Conservation (phyloP, 495 filamentous ascomycete species). For the Penicillium alfredii region DNA sequence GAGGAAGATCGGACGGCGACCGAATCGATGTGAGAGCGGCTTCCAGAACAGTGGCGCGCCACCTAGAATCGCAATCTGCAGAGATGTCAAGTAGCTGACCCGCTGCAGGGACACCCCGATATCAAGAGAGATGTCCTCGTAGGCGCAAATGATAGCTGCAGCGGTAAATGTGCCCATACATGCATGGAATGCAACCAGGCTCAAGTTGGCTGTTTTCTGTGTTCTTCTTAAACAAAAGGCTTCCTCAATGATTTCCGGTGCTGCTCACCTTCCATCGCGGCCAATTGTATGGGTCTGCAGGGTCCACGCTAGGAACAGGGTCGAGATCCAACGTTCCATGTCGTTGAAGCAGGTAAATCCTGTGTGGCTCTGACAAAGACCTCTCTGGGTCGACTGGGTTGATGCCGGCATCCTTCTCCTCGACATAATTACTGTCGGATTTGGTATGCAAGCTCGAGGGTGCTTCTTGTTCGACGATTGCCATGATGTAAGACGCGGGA, state of each 20-base stretch:
- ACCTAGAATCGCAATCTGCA: conserved; percentile 49
- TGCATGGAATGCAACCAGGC: conserved; percentile 51
- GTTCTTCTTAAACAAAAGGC: conserved; percentile 3
- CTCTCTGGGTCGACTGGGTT: conserved; percentile 7
- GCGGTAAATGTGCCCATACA: conserved; percentile 54
- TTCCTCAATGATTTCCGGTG: background rate
- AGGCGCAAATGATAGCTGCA: conserved; percentile 48
- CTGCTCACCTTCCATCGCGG: conserved; percentile 42
- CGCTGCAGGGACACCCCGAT: conserved; percentile 37
- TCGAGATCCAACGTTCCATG: conserved; percentile 51
- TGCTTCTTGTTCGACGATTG: background rate
- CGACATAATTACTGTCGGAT: conserved; percentile 17
- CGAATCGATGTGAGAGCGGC: conserved; percentile 49
- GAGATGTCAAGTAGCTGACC: conserved; percentile 45
- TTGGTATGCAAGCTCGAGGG: conserved; percentile 2
- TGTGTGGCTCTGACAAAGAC: conserved; percentile 31
- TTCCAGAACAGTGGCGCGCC: conserved; percentile 50
- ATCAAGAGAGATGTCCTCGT: conserved; percentile 40
- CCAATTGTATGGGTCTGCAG: conserved; percentile 53
- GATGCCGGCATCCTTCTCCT: conserved; percentile 18
- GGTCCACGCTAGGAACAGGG: conserved; percentile 44
- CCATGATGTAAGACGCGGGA: conserved; percentile 4
- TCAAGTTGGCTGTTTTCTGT: conserved; percentile 47
- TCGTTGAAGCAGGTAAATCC: conserved; percentile 42
- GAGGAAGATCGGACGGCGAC: conserved; percentile 47